Evolutionary conservation across 306 rosid genomes (phyloP).

Genomic region (Dryas drummondii): DNA sequence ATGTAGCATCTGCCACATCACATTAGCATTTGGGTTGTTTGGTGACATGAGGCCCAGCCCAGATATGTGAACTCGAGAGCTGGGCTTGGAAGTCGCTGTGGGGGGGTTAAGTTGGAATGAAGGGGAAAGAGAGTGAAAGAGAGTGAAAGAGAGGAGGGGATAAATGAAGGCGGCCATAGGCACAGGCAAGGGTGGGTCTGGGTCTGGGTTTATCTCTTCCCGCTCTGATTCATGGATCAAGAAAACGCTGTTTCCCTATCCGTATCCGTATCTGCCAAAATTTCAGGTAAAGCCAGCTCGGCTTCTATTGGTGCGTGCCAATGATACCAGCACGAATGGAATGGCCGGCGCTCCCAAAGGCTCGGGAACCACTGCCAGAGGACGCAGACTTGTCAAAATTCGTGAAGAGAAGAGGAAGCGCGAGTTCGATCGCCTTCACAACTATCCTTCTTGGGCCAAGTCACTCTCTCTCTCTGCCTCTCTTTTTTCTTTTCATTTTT

Average conservation of each 20-base stretch:
- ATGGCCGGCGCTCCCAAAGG: conserved; percentile 33
- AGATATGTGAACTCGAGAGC: too few relatives aligned
- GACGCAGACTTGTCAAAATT: conserved; percentile 72
- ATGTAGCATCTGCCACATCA: too few relatives aligned
- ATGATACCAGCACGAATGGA: background rate
- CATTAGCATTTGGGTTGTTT: too few relatives aligned
- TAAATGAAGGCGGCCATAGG: conserved; percentile 8
- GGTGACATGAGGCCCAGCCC: too few relatives aligned
- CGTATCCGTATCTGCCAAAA: background rate
- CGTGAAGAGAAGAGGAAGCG: conserved; percentile 81
- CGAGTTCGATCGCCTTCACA: conserved; percentile 61
- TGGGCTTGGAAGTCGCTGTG: too few relatives aligned
- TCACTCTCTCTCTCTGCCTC: conserved; percentile 14
- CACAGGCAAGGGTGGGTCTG: background rate
- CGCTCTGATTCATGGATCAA: background rate
- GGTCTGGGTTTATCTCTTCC: background rate
- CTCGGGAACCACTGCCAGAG: conserved; percentile 82
- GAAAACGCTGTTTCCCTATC: background rate
- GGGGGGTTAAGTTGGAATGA: too few relatives aligned
- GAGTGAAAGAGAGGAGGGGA: background rate
- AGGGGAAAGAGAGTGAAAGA: too few relatives aligned
- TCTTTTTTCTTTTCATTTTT: background rate
- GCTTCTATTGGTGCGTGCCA: background rate
- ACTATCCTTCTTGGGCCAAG: conserved; percentile 94
- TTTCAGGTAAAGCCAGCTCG: background rate